Evolutionary conservation across 192 early-diverging fungal species (phyloP).

Genomic region (Coemansia sp.): DNA sequence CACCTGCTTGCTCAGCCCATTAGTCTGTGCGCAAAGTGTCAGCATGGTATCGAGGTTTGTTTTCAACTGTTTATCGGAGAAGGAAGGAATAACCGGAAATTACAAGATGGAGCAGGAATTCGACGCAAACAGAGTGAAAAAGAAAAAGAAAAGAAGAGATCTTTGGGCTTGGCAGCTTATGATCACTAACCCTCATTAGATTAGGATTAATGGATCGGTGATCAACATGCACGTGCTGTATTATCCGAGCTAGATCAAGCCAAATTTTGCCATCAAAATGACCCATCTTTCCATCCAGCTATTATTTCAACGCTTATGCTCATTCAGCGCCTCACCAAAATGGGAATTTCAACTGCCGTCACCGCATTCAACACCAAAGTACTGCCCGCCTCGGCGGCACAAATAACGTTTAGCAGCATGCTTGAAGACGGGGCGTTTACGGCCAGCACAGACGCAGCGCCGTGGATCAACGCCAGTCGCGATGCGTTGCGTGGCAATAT

Average conservation of each 20-base stretch:
- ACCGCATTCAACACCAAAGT: slow-evolving; percentile 17
- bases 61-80: too few species aligned
- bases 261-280: too few species aligned
- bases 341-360: slow-evolving; percentile 19
- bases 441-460: not conserved
- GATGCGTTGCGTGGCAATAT: slow-evolving; percentile 57
- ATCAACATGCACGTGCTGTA: too few species aligned
- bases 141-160: not conserved
- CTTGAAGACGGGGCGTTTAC: slow-evolving; percentile 35
- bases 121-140: not conserved
- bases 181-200: too few species aligned
- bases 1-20: slow-evolving; percentile 5
- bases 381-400: slow-evolving; percentile 8
- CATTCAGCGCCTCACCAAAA: not conserved
- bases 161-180: not conserved
- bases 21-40: not conserved
- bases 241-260: too few species aligned
- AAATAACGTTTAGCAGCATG: slow-evolving; percentile 12
- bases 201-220: too few species aligned
- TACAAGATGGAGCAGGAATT: too few species aligned
- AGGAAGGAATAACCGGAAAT: too few species aligned
- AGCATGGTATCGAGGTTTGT: slow-evolving; percentile 5
- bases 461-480: slow-evolving; percentile 55
- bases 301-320: not conserved
- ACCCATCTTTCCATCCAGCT: too few species aligned